Evolutionary conservation across 73 alveolate genomes (phyloP), one percentile per base, ranked within the genome.

Genomic region (Urostyla sp.): DNA sequence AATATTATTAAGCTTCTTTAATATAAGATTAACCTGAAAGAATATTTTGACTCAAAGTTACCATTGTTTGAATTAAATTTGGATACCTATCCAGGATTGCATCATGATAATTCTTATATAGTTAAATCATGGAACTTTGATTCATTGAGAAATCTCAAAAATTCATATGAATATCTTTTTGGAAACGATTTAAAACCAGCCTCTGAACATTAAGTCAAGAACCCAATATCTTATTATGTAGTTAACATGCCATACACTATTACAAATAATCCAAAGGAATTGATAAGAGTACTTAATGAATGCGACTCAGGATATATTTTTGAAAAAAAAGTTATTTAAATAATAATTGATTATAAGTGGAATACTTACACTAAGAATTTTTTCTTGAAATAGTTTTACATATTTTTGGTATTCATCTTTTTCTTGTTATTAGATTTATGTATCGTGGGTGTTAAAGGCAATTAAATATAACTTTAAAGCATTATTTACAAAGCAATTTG

Each of bases 21-120:
- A 24, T 43, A 63, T 13, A 16, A 15, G 10, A 8, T 63, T 5
- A 44, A 63, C 35, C 58, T 63, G 2, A 6, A n/a, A 2, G 79
- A 63, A 43, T 63, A 63, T 40, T 63, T 63, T 63, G 79, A 63
- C 8, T 23, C 36, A 16, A 13, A 18, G 26, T 11, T 63, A 27
- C 53, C 79, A 20, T 43, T 20, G 2, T 5, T 35, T 24, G 37
- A 3, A 37, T 43, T 63, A 5, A 63, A 4, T 10, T 1, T 5
- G 6, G 60, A 63, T n/a, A 32, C 37, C 13, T 63, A 13, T 23
- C 57, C 38, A 20, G 24, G 48, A 0, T 13, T 20, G 16, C 79
- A 63, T 38, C 18, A 2, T 13, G 61, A 63, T 37, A 60, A 63
- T 10, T 3, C 18, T n/a, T 21, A 63, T 43, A 8, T 10, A 7